phyloP scores from a whole-genome alignment of 2,329 filamentous ascomycete species.

The Pseudogymnoascus sp. region DNA sequence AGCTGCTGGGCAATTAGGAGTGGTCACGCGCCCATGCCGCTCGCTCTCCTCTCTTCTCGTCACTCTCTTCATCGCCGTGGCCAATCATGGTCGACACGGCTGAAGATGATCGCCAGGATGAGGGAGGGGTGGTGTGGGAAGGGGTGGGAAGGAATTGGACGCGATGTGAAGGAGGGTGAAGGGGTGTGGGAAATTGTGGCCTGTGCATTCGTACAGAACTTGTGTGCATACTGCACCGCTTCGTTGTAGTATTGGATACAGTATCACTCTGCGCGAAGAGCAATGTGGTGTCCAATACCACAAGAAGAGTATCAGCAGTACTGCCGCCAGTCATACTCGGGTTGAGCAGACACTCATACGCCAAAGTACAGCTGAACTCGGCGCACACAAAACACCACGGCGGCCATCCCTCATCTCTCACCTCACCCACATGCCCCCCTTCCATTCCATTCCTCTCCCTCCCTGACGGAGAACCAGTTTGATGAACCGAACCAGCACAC shows the following conservation, averaged over 20 bases:
- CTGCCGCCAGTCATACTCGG: background rate
- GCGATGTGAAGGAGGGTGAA: background rate
- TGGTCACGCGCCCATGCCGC: background rate
- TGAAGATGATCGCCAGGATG: background rate
- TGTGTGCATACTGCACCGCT: background rate
- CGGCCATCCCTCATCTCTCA: background rate
- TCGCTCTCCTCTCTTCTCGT: background rate
- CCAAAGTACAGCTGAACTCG: background rate
- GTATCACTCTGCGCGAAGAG: background rate
- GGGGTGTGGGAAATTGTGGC: background rate
- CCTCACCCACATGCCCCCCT: background rate
- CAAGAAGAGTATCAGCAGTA: background rate
- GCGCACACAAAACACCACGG: background rate
- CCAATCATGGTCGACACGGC: background rate
- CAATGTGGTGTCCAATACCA: background rate
- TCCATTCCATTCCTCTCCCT: background rate
- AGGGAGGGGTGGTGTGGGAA: background rate
- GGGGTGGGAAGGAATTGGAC: background rate
- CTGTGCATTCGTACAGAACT: background rate
- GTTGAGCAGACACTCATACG: background rate
- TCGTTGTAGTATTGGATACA: constrained; percentile 2
- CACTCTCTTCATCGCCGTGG: background rate
- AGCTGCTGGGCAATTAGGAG: background rate
- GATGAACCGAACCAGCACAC: background rate
- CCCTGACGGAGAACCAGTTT: background rate